Base-by-base conservation (phyloP, 176 grass and related monocot genomes). In the Raddia distichophylla region DNA sequence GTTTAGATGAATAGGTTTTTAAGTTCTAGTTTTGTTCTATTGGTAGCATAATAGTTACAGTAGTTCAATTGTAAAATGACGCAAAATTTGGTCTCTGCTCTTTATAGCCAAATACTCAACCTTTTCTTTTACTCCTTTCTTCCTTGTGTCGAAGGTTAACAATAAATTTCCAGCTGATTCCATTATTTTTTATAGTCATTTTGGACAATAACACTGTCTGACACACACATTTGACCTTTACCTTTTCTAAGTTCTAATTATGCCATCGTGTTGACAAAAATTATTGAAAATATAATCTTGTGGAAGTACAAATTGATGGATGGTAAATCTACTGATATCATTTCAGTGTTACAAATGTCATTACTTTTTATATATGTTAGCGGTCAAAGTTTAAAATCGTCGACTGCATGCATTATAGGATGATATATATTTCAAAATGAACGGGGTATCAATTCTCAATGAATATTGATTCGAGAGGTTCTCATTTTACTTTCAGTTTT, bases 391-490 rank as follows among this genome's bases (percentile, higher is more conserved):
- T 64, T 15, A 16, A 37, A 37, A 64, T 16, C 7, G 62, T 16
- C 35, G 33, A 37, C 37, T 64, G 42, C 42, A 60, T 75, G 73
- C 73, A 47, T 64, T 64, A 20, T 64, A 33, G 74, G 22, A 18
- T 5, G 22, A 16, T 59, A 64, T 63, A 16, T 63, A 62, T 76
- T 63, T 63, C 27, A 63, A 45, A 63, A 63, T 8, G 6, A 1
- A 1, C 17, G 48, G 33, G 20, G 61, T 66, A 53, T 66, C 1
- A 15, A 53, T 66, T 79, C 76, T 79, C 33, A 79, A 42, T 50
- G 4, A 72, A 67, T 79, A 67, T 79, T 64, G 12, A 64, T 37
- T 40, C 20, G 49, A 54, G 76, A 54, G 34, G 33, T 79, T 79
- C 12, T 34, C 61, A 79, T 54, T 37, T 14, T 67, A 35, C 43